Percentiles rank a stretch among this genome's conserved stretches.
These are phyloP conservation scores for Thermomucor indicae-seudaticae DNA, from an alignment of 371 early-diverging fungal species.

Conservation along the genomic window DNA sequence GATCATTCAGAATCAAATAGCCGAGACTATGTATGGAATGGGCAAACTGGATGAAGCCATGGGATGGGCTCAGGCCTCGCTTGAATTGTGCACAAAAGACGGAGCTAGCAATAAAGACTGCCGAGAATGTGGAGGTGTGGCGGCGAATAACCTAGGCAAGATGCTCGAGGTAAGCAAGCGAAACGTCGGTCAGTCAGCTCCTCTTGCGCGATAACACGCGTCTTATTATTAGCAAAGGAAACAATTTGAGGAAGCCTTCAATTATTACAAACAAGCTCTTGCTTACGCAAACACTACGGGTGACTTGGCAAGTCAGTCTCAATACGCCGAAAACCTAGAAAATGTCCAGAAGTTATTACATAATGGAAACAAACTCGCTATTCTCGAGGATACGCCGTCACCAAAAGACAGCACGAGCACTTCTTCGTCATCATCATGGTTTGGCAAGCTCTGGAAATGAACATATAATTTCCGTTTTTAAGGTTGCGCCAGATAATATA, in stretches of 20 bases:
- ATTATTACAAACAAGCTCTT: slow-evolving; percentile 38
- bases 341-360: slow-evolving; percentile 27
- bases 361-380: slow-evolving; percentile 2
- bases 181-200: neutral
- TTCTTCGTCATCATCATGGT: slow-evolving; percentile 1
- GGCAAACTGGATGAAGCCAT: slow-evolving; percentile 42
- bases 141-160: slow-evolving; percentile 40
- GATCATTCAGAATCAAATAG: slow-evolving; percentile 45
- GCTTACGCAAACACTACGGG: slow-evolving; percentile 23
- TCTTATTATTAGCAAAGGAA: slow-evolving; percentile 14
- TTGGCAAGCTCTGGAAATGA: slow-evolving; percentile 5
- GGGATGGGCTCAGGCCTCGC: slow-evolving; percentile 52
- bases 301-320: slow-evolving; percentile 22
- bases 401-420: slow-evolving; percentile 1
- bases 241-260: slow-evolving; percentile 34
- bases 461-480: too few relatives aligned
- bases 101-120: slow-evolving; percentile 26
- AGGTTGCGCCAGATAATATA: too few relatives aligned
- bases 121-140: slow-evolving; percentile 49
- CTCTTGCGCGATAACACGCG: neutral
- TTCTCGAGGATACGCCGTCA: slow-evolving; percentile 1
- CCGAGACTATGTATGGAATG: slow-evolving; percentile 42
- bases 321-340: slow-evolving; percentile 17
- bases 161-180: slow-evolving; percentile 32
- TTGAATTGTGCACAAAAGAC: slow-evolving; percentile 24